Evolutionary conservation across 2,329 filamentous ascomycete genomes (phyloP), one percentile per base, ranked within the genome.

Genomic region (Curvularia hawaiiensis): DNA sequence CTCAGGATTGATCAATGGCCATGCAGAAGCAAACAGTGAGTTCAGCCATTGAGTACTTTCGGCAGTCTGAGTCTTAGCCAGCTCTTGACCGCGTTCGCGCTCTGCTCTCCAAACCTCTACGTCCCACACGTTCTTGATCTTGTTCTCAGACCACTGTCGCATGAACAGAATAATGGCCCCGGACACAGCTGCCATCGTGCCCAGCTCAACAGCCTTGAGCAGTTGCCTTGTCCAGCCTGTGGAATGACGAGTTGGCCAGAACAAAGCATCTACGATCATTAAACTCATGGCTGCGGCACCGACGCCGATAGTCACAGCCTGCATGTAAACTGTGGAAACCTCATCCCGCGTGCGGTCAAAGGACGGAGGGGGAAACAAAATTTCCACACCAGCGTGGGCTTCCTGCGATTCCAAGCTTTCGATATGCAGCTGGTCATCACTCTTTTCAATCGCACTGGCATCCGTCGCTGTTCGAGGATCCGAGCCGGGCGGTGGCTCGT

Each of bases 1-100:
- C 65, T 92, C 90, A 0, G 89, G 90, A 67, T 92, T 92, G 67
- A 92, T 82, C 30, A 92, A 79, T 0, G 88, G 88, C 90, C 90
- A 92, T 5, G 91, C 82, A 1, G 88, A 84, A 4, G 83, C 79
- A 8, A 92, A 69, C 0, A 91, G 72, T 4, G 85, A 88, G 69
- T 92, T 92, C 52, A 92, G 80, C 90, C 89, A 92, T 51, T 86
- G 82, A 0, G 86, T 84, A 0, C 88, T 89, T 65, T 90, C 89
- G 4, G 89, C 85, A 1, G 85, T 79, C 61, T 80, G 66, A 28
- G 70, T 71, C 48, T 81, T 78, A 16, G 74, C 73, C 41, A 79
- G 65, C 38, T 81, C 77, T 59, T 83, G 77, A 50, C 85, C 83
- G 52, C 82, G 78, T 33, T 82, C 77, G 41, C 86, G 75, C 49